Conservation (phyloP, 2,329 filamentous ascomycete genomes). For the Diplodia sapinea region DNA sequence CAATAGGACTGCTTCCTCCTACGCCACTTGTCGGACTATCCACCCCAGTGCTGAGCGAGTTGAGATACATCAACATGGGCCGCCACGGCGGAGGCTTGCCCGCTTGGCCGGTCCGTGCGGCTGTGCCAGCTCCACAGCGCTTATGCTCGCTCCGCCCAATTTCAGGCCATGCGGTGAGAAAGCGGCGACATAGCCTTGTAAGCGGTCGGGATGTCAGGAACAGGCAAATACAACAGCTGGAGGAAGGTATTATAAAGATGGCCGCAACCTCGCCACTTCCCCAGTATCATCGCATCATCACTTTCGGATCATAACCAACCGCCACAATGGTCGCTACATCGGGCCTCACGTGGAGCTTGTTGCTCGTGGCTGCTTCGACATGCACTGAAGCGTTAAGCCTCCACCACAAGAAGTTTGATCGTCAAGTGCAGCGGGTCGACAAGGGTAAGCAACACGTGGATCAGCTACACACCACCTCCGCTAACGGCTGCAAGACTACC, state of each 20-base stretch:
- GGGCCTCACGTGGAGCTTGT: not conserved
- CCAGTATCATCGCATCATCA: not conserved
- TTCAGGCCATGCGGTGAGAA: conserved; percentile 2
- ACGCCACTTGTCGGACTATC: too few species aligned
- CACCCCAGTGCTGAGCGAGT: too few species aligned
- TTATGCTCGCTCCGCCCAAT: conserved; percentile 2
- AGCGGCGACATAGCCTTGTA: not conserved
- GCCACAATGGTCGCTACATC: not conserved
- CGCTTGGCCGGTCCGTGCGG: not conserved
- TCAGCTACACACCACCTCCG: not conserved
- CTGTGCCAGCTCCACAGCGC: not conserved
- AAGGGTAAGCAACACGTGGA: not conserved
- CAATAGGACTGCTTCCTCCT: not conserved
- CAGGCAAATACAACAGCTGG: not conserved
- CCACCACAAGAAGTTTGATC: not conserved
- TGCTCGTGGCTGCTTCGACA: not conserved
- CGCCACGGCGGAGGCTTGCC: not conserved
- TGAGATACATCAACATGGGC: not conserved
- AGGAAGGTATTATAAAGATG: not conserved
- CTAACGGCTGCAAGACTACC: not conserved
- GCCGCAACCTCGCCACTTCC: not conserved
- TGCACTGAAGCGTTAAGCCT: not conserved
- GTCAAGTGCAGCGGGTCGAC: not conserved
- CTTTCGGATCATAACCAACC: not conserved
- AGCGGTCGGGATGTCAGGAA: not conserved